Percentiles rank a stretch among this genome's conserved stretches.
Evolutionary conservation across 495 filamentous ascomycete species (phyloP).

Genomic region (Aspergillus egyptiacus): DNA sequence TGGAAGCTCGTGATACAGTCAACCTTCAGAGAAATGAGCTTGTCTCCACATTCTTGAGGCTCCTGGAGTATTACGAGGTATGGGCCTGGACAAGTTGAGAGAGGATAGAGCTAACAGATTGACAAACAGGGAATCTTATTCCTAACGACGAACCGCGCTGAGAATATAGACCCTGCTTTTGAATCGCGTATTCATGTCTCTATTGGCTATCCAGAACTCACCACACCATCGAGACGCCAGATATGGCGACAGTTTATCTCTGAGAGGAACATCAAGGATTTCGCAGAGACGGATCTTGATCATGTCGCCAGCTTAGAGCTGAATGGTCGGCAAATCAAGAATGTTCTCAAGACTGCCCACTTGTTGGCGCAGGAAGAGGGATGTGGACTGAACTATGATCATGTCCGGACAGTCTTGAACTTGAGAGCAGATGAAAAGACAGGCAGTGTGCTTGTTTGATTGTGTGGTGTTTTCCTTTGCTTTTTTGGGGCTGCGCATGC

Average conservation of each 20-base stretch:
- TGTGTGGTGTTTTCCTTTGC: too few relatives aligned
- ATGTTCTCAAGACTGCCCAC: neutral
- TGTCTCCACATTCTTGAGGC: conserved; percentile 4
- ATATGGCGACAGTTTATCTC: neutral
- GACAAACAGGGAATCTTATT: conserved; percentile 3
- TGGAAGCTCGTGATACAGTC: neutral
- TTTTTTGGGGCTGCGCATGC: too few relatives aligned
- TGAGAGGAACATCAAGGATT: neutral
- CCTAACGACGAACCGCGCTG: conserved; percentile 4
- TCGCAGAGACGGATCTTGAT: neutral
- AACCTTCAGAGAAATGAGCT: conserved; percentile 6
- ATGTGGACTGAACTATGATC: too few relatives aligned
- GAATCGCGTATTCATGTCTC: conserved; percentile 1
- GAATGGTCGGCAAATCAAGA: conserved; percentile 10
- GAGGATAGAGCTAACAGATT: too few relatives aligned
- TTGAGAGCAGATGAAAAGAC: too few relatives aligned
- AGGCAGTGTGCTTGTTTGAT: too few relatives aligned
- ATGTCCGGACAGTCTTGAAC: too few relatives aligned
- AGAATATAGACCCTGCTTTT: conserved; percentile 3
- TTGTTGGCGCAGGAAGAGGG: neutral
- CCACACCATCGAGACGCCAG: neutral
- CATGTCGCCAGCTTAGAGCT: neutral
- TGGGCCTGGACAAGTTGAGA: too few relatives aligned
- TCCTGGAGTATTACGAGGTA: conserved; percentile 7
- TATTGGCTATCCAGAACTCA: conserved; percentile 1